phyloP scores from a whole-genome alignment of 495 filamentous ascomycete genomes.

The Tetracladium setigerum region DNA sequence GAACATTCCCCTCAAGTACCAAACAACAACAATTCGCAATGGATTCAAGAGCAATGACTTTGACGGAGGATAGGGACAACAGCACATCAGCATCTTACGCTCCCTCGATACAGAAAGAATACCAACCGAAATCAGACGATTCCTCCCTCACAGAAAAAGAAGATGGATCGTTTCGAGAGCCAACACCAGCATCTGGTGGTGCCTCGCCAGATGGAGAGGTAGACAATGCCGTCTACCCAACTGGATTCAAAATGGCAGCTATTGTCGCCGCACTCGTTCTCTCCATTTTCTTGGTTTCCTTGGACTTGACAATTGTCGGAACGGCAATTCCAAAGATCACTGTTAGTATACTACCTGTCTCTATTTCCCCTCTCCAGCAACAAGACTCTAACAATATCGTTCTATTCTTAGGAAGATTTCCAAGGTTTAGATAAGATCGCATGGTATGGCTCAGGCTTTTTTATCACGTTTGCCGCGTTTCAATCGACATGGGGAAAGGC shows the following conservation, averaged over 20 bases:
- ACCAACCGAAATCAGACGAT: neutral
- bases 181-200: neutral
- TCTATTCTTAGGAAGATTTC: conserved; percentile 27
- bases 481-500: conserved; percentile 41
- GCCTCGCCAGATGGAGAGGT: conserved; percentile 1
- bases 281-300: conserved; percentile 31
- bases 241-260: conserved; percentile 2
- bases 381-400: too few relatives aligned
- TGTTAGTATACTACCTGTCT: neutral
- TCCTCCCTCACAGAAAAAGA: conserved; percentile 14
- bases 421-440: conserved; percentile 38
- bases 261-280: conserved; percentile 17
- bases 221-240: conserved; percentile 14
- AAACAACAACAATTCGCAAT: conserved; percentile 2
- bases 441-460: conserved; percentile 50
- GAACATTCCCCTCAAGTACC: too few relatives aligned
- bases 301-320: conserved; percentile 43
- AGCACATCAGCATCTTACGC: conserved; percentile 6
- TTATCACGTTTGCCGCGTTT: conserved; percentile 38
- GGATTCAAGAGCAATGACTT: conserved; percentile 17
- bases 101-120: conserved; percentile 9
- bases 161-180: conserved; percentile 3
- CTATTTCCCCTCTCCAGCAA: conserved; percentile 15
- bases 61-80: conserved; percentile 14
- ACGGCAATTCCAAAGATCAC: conserved; percentile 49